Base-by-base conservation (phyloP, 495 filamentous ascomycete species). In the Tuber magnatum region DNA sequence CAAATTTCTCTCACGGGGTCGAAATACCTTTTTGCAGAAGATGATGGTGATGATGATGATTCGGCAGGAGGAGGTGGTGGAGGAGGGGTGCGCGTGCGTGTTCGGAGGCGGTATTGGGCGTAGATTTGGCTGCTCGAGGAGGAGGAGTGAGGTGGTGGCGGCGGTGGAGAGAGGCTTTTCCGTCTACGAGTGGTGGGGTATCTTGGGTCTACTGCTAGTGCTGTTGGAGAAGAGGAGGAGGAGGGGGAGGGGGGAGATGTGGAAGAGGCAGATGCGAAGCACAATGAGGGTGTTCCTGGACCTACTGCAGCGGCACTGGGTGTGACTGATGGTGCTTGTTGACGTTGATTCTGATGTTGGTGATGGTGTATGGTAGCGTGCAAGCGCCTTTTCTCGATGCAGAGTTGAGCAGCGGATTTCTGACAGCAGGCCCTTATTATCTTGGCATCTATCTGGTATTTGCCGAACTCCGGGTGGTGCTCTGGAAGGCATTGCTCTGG, bases 401-500 rank as follows among this genome's bases (percentile, higher is more conserved):
- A 43, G 46, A 65, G 51, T 61, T 79, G 77, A 35, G 61, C 61
- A 12, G 40, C 32, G 10, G 77, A 79, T 71, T 71, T 74, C 35
- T 76, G 9, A 51, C 69, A 44, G 48, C 80, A 81, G 20, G 71
- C 41, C 1, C 76, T 76, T 3, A 94, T 85, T 71, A 94, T 90
- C 2, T 82, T 84, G 0, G 83, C 83, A 70, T 89, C 85, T 78
- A 98, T 94, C 24, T 88, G 81, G 90, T 93, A 93, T 44, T 87
- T 87, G 41, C 86, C 88, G 82, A 89, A 91, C 16, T 85, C 85
- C 1, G 86, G 85, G 10, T 88, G 83, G 24, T 87, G 83, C 4
- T 88, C 88, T 1, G 81, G 87, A n/a, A 91, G 84, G 81, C 95
- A 99, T 48, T 88, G 84, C 0, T 85, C 84, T 3, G 92, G 89